These are phyloP conservation scores for Lachnellula arida DNA, from an alignment of 2,329 filamentous ascomycete species.

Conservation along the genomic window DNA sequence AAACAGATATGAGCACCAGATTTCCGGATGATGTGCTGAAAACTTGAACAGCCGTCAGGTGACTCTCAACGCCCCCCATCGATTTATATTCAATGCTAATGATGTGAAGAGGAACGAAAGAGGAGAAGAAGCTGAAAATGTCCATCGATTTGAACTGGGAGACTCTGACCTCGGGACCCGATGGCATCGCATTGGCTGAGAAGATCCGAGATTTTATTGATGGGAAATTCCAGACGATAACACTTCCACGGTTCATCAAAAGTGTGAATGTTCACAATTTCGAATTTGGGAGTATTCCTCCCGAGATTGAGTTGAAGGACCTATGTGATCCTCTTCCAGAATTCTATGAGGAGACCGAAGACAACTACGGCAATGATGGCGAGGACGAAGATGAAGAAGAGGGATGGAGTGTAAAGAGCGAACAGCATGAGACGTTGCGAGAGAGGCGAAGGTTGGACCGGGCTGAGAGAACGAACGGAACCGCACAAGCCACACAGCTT, in stretches of 20 bases:
- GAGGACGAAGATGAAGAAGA: slow-evolving; percentile 44
- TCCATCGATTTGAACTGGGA: slow-evolving; percentile 98
- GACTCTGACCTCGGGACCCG: slow-evolving; percentile 80
- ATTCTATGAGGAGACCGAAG: slow-evolving; percentile 84
- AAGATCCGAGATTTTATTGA: slow-evolving; percentile 91
- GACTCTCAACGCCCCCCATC: too few relatives aligned
- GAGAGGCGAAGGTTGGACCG: slow-evolving; percentile 34
- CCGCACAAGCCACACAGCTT: slow-evolving; percentile 16
- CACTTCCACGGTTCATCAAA: slow-evolving; percentile 91
- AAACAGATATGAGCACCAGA: too few relatives aligned
- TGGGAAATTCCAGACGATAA: slow-evolving; percentile 88
- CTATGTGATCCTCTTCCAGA: slow-evolving; percentile 93
- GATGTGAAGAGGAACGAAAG: too few relatives aligned
- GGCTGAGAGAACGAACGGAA: slow-evolving; percentile 31
- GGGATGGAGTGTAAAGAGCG: slow-evolving; percentile 17
- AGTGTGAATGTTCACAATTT: slow-evolving; percentile 93
- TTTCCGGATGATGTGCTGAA: too few relatives aligned
- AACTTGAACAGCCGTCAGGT: too few relatives aligned
- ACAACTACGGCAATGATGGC: slow-evolving; percentile 54
- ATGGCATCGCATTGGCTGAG: slow-evolving; percentile 79
- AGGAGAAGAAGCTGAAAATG: slow-evolving; percentile 48
- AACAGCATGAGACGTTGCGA: slow-evolving; percentile 26
- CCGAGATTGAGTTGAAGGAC: slow-evolving; percentile 88
- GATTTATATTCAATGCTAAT: too few relatives aligned
- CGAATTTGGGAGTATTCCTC: slow-evolving; percentile 79